Percentiles rank a stretch among this genome's conserved stretches.
These are phyloP conservation scores for Chrysosphaeria jannelii DNA, from an alignment of 2,329 filamentous ascomycete genomes.

Conservation along the genomic window DNA sequence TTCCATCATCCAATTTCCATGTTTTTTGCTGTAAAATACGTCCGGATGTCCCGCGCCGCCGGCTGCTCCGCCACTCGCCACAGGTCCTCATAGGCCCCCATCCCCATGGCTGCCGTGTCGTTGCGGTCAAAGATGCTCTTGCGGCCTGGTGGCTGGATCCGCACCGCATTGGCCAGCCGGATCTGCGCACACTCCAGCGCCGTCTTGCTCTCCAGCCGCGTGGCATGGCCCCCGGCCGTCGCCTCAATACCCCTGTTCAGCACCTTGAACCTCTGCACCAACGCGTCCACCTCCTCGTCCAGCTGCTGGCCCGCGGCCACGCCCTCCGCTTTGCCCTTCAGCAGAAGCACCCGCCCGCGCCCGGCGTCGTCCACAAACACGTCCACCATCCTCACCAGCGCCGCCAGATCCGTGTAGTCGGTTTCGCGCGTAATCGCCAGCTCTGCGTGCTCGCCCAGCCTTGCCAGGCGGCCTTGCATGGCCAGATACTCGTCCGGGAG, in stretches of 20 bases:
- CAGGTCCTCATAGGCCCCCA: not conserved
- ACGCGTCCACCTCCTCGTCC: constrained; percentile 37
- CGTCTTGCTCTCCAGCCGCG: constrained; percentile 48
- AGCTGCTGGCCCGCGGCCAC: constrained; percentile 15
- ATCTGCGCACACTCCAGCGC: constrained; percentile 44
- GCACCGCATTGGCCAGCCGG: constrained; percentile 38
- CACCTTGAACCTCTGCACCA: constrained; percentile 26
- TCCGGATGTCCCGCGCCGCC: not conserved
- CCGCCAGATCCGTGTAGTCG: constrained; percentile 37
- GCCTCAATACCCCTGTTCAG: constrained; percentile 37
- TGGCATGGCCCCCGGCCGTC: constrained; percentile 39
- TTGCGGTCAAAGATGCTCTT: constrained; percentile 13
- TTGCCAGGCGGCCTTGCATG: constrained; percentile 14
- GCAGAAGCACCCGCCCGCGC: constrained; percentile 4
- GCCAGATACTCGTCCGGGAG: constrained; percentile 11
- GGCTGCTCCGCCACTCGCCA: not conserved
- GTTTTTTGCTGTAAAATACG: too few species aligned
- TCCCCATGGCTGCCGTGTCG: not conserved
- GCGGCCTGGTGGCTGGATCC: constrained; percentile 27
- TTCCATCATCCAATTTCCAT: too few species aligned
- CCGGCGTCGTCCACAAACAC: constrained; percentile 33
- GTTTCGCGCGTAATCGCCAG: constrained; percentile 24
- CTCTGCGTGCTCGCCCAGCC: constrained; percentile 7
- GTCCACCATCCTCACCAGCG: constrained; percentile 38
- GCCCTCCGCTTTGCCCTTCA: constrained; percentile 7